Evolutionary conservation across 108 stramenopile species (phyloP), one percentile per base, ranked within the genome.

Genomic region (Stephanodiscus triporus): DNA sequence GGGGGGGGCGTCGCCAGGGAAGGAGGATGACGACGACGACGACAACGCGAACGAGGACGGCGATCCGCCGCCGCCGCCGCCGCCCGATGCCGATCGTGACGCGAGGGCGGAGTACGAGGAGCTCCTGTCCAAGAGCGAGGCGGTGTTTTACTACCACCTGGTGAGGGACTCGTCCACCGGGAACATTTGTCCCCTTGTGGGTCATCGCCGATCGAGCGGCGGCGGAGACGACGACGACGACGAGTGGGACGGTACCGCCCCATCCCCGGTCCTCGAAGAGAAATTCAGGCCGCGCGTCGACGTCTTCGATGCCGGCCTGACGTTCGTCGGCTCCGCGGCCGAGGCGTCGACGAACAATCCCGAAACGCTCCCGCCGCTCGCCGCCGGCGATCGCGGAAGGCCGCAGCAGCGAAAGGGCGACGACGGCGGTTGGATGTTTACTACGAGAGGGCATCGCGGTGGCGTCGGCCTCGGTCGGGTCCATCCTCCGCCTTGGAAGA

Each of bases 91-190:
- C 29, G 48, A 73, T 36, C 45, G 37, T 6, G 59, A 73, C 16
- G 27, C 24, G 14, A 80, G 72, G 29, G 49, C 69, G n/a, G 81
- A 77, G 23, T 93, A 93, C 61, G 89, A 93, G 61, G 77, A 84
- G 30, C 75, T 83, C 6, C 70, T 91, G 24, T 81, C 85, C 0
- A 88, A 93, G 70, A 85, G 88, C 50, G 92, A 93, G 76, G 84
- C 89, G 2, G 83, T 96, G n/a, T 96, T 96, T 76, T 96, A 89
- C 66, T 86, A 92, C 77, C 95, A 96, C 67, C 67, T 79, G 4
- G 91, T 91, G 43, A 66, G 59, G 50, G 68, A 76, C 24, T 32
- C 73, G 47, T 48, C 20, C 19, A 66, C 59, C 47, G 82, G 70
- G 14, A 36, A 65, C 27, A 80, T 80, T 5, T 49, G 70, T 6